A percentile compares a stretch with the other conserved stretches of the same genome.
phyloP scores from a whole-genome alignment of 2,329 filamentous ascomycete species.

The Pseudocercospora musae region DNA sequence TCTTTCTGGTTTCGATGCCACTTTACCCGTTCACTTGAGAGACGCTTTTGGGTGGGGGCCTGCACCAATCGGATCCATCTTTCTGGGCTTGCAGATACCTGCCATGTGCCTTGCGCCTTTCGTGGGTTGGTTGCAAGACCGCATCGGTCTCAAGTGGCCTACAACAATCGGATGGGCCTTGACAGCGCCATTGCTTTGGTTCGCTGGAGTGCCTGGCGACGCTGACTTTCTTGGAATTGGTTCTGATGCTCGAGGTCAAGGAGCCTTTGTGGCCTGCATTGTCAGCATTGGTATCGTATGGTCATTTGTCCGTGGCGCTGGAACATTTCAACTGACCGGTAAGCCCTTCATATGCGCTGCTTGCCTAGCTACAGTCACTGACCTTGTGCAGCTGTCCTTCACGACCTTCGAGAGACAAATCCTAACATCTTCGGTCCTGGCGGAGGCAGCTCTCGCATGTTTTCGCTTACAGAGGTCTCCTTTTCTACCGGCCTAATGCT shows the following conservation, averaged over 20 bases:
- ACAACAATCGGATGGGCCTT: conserved; percentile 19
- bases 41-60: conserved; percentile 18
- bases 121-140: conserved; percentile 19
- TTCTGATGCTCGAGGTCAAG: conserved; percentile 8
- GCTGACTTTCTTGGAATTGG: conserved; percentile 15
- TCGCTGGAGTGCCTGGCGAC: conserved; percentile 18
- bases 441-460: conserved; percentile 17
- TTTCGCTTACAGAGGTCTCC: conserved; percentile 20
- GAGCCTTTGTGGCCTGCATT: conserved; percentile 17
- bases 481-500: conserved; percentile 19
- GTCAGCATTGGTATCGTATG: conserved; percentile 14
- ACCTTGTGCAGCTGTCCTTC: conserved; percentile 9
- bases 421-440: conserved; percentile 19
- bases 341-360: not conserved
- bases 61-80: conserved; percentile 18
- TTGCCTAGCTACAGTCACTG: not conserved
- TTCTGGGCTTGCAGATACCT: conserved; percentile 20
- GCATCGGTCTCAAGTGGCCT: conserved; percentile 17
- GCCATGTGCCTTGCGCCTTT: conserved; percentile 17
- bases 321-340: conserved; percentile 19
- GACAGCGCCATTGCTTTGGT: conserved; percentile 18
- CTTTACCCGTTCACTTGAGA: conserved; percentile 18
- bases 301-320: conserved; percentile 17
- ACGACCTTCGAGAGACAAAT: conserved; percentile 12
- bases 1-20: conserved; percentile 20